Conservation (phyloP, 257 asterid species). For the Eustoma russellianum region DNA sequence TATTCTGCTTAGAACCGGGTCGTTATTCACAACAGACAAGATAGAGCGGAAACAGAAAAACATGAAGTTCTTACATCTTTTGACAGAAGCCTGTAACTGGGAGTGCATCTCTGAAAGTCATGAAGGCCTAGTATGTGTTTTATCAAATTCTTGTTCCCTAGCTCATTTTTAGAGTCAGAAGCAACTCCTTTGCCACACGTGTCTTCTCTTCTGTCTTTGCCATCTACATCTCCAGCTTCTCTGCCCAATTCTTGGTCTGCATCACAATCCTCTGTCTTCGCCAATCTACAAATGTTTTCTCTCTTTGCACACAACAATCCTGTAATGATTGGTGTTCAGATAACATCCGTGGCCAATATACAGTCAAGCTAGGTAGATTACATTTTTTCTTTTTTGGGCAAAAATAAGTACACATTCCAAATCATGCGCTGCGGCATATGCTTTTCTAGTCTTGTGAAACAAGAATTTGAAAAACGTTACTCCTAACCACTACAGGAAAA, state of each 20-base stretch:
- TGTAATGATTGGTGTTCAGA: constrained; percentile 16
- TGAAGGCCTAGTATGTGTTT: constrained; percentile 93
- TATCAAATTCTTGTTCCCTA: constrained; percentile 55
- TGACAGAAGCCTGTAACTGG: constrained; percentile 91
- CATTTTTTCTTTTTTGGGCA: too few species aligned
- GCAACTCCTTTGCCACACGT: constrained; percentile 43
- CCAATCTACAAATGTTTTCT: constrained; percentile 29
- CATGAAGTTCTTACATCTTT: constrained; percentile 50
- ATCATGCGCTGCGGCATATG: constrained; percentile 1
- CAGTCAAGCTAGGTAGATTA: too few species aligned
- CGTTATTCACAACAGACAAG: too few species aligned
- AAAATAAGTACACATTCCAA: not conserved
- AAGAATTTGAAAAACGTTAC: too few species aligned
- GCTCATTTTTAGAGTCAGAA: constrained; percentile 34
- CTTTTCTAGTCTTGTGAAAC: too few species aligned
- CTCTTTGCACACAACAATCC: constrained; percentile 44
- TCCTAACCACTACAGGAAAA: too few species aligned
- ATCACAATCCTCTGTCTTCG: constrained; percentile 42
- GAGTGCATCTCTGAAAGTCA: constrained; percentile 74
- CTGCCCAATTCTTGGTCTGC: constrained; percentile 36
- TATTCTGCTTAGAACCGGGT: too few species aligned
- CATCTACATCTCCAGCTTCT: constrained; percentile 44
- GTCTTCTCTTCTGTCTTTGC: constrained; percentile 47
- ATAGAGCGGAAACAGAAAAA: constrained; percentile 10
- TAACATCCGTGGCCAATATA: not conserved